Evolutionary conservation across 257 asterid species (phyloP).

Genomic region (Gardenia jasminoides): DNA sequence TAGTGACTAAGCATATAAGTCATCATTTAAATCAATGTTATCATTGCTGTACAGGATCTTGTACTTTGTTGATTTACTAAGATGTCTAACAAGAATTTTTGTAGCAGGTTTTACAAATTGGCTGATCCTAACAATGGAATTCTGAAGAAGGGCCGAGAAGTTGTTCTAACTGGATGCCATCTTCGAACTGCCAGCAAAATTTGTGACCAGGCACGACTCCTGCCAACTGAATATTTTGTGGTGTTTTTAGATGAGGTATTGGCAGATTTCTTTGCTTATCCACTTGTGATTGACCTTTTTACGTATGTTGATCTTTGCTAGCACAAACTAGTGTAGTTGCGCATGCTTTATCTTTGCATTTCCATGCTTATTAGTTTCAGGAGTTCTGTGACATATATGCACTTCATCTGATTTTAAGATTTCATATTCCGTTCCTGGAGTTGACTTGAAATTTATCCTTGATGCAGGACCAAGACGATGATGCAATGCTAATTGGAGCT

Average conservation of each 20-base stretch:
- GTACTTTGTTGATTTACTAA: conserved; percentile 6
- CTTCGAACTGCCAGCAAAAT: conserved; percentile 63
- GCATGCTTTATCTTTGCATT: not conserved
- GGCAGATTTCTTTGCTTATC: conserved; percentile 3
- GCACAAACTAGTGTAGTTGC: not conserved
- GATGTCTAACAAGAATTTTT: conserved; percentile 31
- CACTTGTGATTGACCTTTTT: not conserved
- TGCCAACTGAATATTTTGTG: conserved; percentile 87
- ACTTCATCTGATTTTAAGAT: not conserved
- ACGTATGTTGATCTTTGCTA: not conserved
- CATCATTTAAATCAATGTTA: not conserved
- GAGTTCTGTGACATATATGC: not conserved
- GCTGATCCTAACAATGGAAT: conserved; percentile 74
- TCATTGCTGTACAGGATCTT: not conserved
- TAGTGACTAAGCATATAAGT: not conserved
- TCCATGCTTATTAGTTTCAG: not conserved
- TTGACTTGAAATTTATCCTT: not conserved
- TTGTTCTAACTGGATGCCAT: conserved; percentile 86
- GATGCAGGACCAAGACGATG: conserved; percentile 85
- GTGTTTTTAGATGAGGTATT: conserved; percentile 84
- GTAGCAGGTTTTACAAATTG: conserved; percentile 73
- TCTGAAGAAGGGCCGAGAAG: conserved; percentile 84
- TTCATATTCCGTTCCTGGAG: not conserved
- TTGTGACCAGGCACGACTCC: conserved; percentile 60
- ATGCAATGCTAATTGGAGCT: conserved; percentile 86